Conservation (phyloP, 2,329 filamentous ascomycete genomes). For the Penicillium hesseltinei region DNA sequence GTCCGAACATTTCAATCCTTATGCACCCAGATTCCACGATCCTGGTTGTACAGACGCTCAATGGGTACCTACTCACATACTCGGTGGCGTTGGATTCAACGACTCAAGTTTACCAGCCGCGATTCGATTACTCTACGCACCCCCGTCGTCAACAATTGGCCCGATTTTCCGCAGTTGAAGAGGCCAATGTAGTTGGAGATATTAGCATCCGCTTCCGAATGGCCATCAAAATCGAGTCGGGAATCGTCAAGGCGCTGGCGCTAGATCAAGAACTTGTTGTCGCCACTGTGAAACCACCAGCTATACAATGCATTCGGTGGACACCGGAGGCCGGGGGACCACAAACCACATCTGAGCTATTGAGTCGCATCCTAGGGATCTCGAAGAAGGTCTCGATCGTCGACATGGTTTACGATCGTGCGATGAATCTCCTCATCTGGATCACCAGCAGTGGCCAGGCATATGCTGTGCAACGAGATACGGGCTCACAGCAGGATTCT, state of each 20-base stretch:
- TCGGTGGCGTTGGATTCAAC: conserved; percentile 81
- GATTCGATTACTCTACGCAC: conserved; percentile 58
- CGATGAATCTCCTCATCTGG: conserved; percentile 96
- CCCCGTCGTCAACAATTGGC: conserved; percentile 47
- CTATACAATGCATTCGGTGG: conserved; percentile 97
- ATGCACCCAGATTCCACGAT: conserved; percentile 90
- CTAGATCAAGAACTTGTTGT: conserved; percentile 91
- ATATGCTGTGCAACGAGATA: conserved; percentile 79
- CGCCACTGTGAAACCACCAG: conserved; percentile 83
- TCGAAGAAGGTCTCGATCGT: conserved; percentile 71
- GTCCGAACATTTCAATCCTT: conserved; percentile 77
- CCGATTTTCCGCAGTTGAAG: conserved; percentile 67
- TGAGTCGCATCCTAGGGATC: conserved; percentile 84
- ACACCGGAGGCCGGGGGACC: conserved; percentile 75
- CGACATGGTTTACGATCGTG: conserved; percentile 90
- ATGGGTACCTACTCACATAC: conserved; percentile 91
- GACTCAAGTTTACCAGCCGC: conserved; percentile 79
- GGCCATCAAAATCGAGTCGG: conserved; percentile 97
- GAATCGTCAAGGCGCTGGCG: conserved; percentile 82
- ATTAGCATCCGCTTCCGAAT: conserved; percentile 90
- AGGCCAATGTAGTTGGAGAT: conserved; percentile 78
- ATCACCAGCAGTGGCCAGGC: conserved; percentile 81
- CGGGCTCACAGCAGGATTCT: conserved; percentile 43
- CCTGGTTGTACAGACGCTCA: conserved; percentile 80
- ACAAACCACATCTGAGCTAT: conserved; percentile 86